A percentile compares a stretch with the other conserved stretches of the same genome.
phyloP scores from a whole-genome alignment of 2,329 filamentous ascomycete species.

The Pestalotiopsis sp. region DNA sequence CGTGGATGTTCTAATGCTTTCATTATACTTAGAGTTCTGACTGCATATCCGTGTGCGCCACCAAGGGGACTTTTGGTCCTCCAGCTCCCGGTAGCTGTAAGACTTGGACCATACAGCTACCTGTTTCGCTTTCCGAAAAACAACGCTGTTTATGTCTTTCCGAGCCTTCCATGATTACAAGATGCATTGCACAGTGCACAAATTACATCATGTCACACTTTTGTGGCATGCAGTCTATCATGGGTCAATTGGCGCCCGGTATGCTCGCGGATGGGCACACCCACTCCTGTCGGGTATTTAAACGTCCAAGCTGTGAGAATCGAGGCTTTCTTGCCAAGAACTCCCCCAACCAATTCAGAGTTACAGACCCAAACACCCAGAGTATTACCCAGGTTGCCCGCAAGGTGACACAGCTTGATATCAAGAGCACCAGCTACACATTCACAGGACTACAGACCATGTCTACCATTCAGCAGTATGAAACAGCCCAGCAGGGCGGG shows the following conservation, averaged over 20 bases:
- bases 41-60: not conserved
- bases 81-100: not conserved
- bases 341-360: not conserved
- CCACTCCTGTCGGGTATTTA: not conserved
- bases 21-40: not conserved
- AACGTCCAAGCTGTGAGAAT: not conserved
- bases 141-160: not conserved
- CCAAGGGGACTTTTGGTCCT: not conserved
- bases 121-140: not conserved
- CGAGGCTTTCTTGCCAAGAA: not conserved
- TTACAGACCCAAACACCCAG: not conserved
- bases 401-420: not conserved
- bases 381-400: not conserved
- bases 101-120: not conserved
- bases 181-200: not conserved
- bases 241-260: not conserved
- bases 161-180: not conserved
- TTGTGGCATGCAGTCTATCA: not conserved
- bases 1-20: not conserved
- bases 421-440: not conserved
- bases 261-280: not conserved
- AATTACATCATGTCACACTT: not conserved
- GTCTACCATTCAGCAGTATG: slow-evolving; percentile 19
- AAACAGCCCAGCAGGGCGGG: slow-evolving; percentile 16
- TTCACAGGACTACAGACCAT: slow-evolving; percentile 1